Percentiles rank a stretch among this genome's conserved stretches.
Conservation (phyloP, 179 eudicot genomes). For the Vitellaria paradoxa region DNA sequence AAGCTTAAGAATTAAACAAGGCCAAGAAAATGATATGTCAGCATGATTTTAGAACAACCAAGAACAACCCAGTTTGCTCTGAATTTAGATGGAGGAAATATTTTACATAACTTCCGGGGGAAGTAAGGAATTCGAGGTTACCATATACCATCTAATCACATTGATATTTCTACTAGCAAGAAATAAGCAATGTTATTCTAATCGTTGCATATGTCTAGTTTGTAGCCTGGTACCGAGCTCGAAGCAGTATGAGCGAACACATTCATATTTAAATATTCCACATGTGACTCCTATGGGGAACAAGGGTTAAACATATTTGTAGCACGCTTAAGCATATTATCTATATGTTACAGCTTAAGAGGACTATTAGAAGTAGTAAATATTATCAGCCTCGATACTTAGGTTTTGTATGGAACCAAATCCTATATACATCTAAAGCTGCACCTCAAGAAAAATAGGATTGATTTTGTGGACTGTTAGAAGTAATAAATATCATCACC, state of each 20-base stretch:
- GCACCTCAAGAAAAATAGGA: too few species aligned
- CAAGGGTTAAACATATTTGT: too few species aligned
- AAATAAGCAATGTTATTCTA: background rate
- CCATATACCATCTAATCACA: background rate
- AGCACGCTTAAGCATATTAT: too few species aligned
- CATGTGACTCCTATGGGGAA: background rate
- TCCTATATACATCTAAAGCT: too few species aligned
- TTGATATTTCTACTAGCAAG: constrained; percentile 1
- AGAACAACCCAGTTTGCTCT: background rate
- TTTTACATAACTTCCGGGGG: background rate
- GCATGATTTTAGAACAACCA: background rate
- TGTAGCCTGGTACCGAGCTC: background rate
- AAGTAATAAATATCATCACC: too few species aligned
- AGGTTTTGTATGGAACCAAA: too few species aligned
- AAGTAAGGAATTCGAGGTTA: background rate
- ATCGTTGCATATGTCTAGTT: background rate
- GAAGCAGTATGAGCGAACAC: background rate
- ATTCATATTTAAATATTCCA: background rate
- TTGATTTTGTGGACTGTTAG: too few species aligned
- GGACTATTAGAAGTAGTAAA: too few species aligned
- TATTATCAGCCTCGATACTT: too few species aligned
- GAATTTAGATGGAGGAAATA: background rate
- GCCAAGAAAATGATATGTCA: background rate
- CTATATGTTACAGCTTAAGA: too few species aligned
- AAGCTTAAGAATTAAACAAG: background rate